These are phyloP conservation scores for Kalmusia sp. DNA, from an alignment of 2,329 filamentous ascomycete genomes.

Conservation along the genomic window DNA sequence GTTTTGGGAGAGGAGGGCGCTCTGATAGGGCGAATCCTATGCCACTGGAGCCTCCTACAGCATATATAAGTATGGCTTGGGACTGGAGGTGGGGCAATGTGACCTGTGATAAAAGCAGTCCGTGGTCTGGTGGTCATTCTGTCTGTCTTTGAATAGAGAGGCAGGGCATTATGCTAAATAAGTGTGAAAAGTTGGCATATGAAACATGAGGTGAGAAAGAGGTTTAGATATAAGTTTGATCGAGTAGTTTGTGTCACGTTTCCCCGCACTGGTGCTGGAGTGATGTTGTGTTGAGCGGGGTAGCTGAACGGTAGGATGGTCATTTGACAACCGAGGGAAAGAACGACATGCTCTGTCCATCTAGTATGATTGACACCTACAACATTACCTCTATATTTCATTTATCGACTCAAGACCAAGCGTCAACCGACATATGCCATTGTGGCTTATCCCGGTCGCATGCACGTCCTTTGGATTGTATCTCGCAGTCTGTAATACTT, in stretches of 20 bases:
- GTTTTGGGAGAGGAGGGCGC: constrained; percentile 36
- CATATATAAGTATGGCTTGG: background rate
- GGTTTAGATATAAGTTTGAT: background rate
- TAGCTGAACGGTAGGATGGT: background rate
- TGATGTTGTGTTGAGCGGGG: background rate
- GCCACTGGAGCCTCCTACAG: constrained; percentile 37
- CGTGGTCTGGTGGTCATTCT: constrained; percentile 7
- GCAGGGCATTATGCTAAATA: too few relatives aligned
- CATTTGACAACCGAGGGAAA: background rate
- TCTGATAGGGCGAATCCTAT: constrained; percentile 43
- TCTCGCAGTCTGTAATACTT: too few relatives aligned
- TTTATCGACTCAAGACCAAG: too few relatives aligned
- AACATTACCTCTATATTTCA: too few relatives aligned
- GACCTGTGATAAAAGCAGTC: constrained; percentile 24
- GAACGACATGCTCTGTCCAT: background rate
- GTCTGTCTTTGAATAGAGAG: background rate
- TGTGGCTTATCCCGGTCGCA: too few relatives aligned
- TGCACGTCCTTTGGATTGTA: too few relatives aligned
- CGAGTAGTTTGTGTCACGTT: too few relatives aligned
- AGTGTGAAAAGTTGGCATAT: too few relatives aligned
- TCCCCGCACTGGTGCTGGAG: constrained; percentile 1
- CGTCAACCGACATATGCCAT: too few relatives aligned
- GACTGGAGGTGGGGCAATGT: too few relatives aligned
- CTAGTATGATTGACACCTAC: background rate
- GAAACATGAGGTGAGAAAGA: background rate